These are phyloP conservation scores for Exophiala mesophila DNA, from an alignment of 2,329 filamentous ascomycete genomes.

Conservation along the genomic window DNA sequence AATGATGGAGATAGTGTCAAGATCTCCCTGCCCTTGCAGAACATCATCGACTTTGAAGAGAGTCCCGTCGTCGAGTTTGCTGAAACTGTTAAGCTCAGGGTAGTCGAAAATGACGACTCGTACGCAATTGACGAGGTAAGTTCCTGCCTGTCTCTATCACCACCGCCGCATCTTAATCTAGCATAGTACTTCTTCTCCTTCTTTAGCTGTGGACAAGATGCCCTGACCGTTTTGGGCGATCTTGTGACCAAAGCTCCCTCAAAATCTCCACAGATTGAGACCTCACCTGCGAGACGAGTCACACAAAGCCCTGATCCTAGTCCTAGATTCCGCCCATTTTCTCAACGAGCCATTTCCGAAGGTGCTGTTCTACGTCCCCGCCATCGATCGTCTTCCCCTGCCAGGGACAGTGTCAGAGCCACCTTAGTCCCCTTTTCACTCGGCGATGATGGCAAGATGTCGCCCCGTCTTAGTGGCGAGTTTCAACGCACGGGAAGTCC, in stretches of 20 bases:
- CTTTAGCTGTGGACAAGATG: constrained; percentile 79
- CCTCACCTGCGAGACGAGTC: constrained; percentile 16
- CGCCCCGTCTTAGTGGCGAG: constrained; percentile 42
- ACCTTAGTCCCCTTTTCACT: constrained; percentile 55
- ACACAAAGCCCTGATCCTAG: constrained; percentile 8
- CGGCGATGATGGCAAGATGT: constrained; percentile 40
- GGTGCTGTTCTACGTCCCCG: constrained; percentile 10
- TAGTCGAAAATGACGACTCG: constrained; percentile 89
- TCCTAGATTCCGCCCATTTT: constrained; percentile 7
- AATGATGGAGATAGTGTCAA: constrained; percentile 98
- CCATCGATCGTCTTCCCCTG: constrained; percentile 20
- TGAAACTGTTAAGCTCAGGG: constrained; percentile 87
- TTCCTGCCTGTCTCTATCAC: background rate
- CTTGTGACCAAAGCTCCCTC: constrained; percentile 62
- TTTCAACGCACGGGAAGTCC: constrained; percentile 37
- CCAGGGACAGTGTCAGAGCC: constrained; percentile 57
- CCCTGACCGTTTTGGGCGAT: constrained; percentile 69
- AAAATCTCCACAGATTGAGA: constrained; percentile 36
- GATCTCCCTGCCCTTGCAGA: constrained; percentile 82
- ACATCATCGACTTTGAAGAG: constrained; percentile 88
- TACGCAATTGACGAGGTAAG: constrained; percentile 88
- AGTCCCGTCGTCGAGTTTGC: constrained; percentile 86
- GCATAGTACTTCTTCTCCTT: constrained; percentile 90
- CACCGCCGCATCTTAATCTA: background rate
- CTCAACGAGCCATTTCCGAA: constrained; percentile 12